Evolutionary conservation across 495 filamentous ascomycete genomes (phyloP).

Genomic region (Aspergillus affinis): DNA sequence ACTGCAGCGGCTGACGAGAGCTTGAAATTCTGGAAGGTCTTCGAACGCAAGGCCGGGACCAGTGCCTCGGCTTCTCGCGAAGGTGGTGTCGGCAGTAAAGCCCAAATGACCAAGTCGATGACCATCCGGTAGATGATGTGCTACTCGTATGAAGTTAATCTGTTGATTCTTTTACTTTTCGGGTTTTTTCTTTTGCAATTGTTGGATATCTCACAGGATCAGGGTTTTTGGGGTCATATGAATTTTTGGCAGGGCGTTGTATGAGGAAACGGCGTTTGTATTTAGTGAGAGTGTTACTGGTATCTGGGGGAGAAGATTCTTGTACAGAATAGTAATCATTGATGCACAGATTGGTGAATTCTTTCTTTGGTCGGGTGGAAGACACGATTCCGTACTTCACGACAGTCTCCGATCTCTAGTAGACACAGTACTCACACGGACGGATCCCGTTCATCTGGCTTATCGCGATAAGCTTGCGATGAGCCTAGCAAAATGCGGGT

Average conservation of each 20-base stretch:
- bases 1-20: conserved; percentile 95
- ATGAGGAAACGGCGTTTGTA: conserved; percentile 8
- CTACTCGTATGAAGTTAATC: conserved; percentile 9
- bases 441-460: conserved; percentile 10
- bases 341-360: neutral
- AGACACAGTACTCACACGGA: too few relatives aligned
- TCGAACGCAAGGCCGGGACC: conserved; percentile 90
- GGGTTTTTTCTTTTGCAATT: conserved; percentile 1
- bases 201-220: neutral
- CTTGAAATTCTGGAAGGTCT: conserved; percentile 99
- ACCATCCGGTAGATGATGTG: conserved; percentile 76
- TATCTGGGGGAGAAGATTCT: neutral
- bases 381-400: too few relatives aligned
- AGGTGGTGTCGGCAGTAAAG: conserved; percentile 59
- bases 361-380: too few relatives aligned
- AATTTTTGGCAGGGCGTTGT: neutral
- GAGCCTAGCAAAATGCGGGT: conserved; percentile 6
- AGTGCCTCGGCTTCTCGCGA: conserved; percentile 54
- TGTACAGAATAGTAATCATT: neutral
- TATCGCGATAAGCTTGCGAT: conserved; percentile 11
- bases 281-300: neutral
- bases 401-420: too few relatives aligned
- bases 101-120: conserved; percentile 89
- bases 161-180: neutral
- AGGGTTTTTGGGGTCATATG: neutral